Evolutionary conservation across 805 yeast species (phyloP).

Genomic region (Candida khao-thaluensis): DNA sequence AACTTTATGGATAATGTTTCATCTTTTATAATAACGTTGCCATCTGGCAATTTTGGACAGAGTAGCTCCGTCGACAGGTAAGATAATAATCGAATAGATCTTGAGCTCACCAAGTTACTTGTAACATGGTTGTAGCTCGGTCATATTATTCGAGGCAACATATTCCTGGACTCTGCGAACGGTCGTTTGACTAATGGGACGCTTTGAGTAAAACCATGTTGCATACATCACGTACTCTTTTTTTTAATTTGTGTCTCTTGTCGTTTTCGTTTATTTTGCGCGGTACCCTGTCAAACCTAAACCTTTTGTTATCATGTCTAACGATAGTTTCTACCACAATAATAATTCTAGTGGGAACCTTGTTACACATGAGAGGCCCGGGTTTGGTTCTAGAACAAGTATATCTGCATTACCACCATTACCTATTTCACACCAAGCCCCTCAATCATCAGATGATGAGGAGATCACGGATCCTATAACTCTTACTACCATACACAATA

Average conservation of each 20-base stretch:
- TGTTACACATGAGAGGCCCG: constrained; percentile 11
- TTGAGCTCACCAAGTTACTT: constrained; percentile 52
- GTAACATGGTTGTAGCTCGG: constrained; percentile 53
- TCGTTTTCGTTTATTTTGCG: too few species aligned
- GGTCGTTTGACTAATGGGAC: constrained; percentile 79
- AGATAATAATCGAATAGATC: constrained; percentile 65
- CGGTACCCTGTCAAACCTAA: constrained; percentile 2
- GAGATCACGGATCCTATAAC: not conserved
- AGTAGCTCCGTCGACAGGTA: constrained; percentile 98
- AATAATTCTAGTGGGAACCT: constrained; percentile 8
- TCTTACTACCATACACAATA: constrained; percentile 4
- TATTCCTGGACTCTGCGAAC: constrained; percentile 99
- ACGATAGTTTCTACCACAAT: constrained; percentile 3
- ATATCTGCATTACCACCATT: constrained; percentile 16
- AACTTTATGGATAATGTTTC: not conserved
- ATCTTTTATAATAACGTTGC: constrained; percentile 4
- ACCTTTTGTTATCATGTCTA: constrained; percentile 2
- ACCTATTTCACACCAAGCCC: constrained; percentile 8
- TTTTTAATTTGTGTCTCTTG: too few species aligned
- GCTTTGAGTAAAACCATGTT: constrained; percentile 99
- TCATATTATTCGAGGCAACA: constrained; percentile 75
- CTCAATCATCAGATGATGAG: constrained; percentile 10
- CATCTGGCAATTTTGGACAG: constrained; percentile 58
- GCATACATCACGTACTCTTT: constrained; percentile 63
- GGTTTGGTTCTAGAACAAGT: constrained; percentile 14